Conservation (phyloP, 2,329 filamentous ascomycete genomes). For the Pyrenochaeta sp. region DNA sequence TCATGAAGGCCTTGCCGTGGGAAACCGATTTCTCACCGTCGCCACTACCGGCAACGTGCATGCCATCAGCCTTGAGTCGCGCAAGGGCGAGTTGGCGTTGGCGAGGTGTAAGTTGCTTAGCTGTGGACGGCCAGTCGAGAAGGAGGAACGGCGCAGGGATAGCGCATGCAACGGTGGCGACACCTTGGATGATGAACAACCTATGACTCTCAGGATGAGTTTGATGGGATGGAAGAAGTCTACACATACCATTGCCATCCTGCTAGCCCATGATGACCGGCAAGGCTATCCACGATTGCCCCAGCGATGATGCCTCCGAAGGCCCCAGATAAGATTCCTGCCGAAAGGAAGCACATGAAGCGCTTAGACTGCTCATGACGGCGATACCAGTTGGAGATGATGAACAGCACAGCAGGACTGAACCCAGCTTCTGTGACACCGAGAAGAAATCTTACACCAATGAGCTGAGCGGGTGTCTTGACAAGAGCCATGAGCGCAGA, state of each 20-base stretch:
- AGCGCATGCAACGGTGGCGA: constrained; percentile 27
- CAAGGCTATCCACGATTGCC: constrained; percentile 25
- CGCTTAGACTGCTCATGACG: constrained; percentile 34
- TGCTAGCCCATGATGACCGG: constrained; percentile 24
- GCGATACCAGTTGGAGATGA: constrained; percentile 35
- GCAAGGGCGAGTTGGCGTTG: constrained; percentile 50
- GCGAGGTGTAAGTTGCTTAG: constrained; percentile 51
- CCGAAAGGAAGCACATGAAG: constrained; percentile 34
- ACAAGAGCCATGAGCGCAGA: constrained; percentile 27
- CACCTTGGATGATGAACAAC: constrained; percentile 36
- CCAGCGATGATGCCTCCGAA: constrained; percentile 33
- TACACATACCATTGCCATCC: constrained; percentile 29
- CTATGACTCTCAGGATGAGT: constrained; percentile 6
- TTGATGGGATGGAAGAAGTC: neutral
- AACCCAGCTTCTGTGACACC: constrained; percentile 35
- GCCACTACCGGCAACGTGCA: constrained; percentile 25
- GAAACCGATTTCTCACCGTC: constrained; percentile 26
- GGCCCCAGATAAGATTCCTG: constrained; percentile 27
- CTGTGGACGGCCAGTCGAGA: constrained; percentile 42
- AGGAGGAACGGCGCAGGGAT: constrained; percentile 32
- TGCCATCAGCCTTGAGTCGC: constrained; percentile 32
- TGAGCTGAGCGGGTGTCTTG: constrained; percentile 26
- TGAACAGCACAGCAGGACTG: constrained; percentile 31
- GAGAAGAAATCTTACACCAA: constrained; percentile 31
- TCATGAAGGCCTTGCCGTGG: constrained; percentile 22